Percentiles rank a stretch among this genome's conserved stretches.
phyloP scores from a whole-genome alignment of 371 early-diverging fungal genomes.

The Rhizopus arrhizus region DNA sequence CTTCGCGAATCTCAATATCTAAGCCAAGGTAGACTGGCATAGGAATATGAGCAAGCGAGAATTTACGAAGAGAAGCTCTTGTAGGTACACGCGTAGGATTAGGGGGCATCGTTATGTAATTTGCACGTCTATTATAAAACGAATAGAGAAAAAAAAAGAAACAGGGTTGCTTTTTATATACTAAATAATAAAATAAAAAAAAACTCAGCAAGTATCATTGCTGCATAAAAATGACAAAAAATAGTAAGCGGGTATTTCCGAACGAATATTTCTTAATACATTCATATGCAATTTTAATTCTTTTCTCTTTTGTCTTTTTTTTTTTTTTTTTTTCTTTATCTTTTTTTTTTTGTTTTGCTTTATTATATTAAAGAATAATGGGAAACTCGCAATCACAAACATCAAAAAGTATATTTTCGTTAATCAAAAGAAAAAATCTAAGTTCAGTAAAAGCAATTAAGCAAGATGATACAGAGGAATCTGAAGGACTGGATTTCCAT shows the following conservation, averaged over 20 bases:
- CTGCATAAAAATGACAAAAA: background rate
- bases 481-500: too few relatives aligned
- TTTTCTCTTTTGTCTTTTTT: background rate
- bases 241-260: too few relatives aligned
- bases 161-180: background rate
- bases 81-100: slow-evolving; percentile 35
- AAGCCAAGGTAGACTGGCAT: slow-evolving; percentile 64
- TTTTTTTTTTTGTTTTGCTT: too few relatives aligned
- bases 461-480: too few relatives aligned
- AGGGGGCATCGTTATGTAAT: slow-evolving; percentile 34
- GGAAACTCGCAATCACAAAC: background rate
- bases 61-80: slow-evolving; percentile 33
- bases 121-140: background rate
- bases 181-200: too few relatives aligned
- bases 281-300: too few relatives aligned
- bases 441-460: too few relatives aligned
- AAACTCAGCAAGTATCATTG: background rate
- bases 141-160: slow-evolving; percentile 8
- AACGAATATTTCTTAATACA: too few relatives aligned
- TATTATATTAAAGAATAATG: background rate
- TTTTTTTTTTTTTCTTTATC: too few relatives aligned
- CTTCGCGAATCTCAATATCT: slow-evolving; percentile 49
- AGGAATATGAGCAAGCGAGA: slow-evolving; percentile 43
- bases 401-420: background rate
- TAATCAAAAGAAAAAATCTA: too few relatives aligned